A percentile compares a stretch with the other conserved stretches of the same genome.
Conservation (phyloP, 176 grass and related monocot genomes). For the Olyra latifolia region DNA sequence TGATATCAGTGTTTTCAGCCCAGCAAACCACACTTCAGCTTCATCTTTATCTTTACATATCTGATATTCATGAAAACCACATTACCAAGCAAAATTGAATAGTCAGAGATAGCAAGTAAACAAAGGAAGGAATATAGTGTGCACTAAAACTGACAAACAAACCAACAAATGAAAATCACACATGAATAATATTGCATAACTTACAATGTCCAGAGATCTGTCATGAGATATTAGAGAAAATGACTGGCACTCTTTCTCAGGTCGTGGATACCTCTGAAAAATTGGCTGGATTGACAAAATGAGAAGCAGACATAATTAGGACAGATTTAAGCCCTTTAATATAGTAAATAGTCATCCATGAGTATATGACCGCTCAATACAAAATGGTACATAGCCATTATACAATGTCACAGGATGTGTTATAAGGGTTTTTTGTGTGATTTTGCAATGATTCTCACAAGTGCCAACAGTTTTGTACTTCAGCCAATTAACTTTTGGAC, state of each 20-base stretch:
- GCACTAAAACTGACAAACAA: conserved; percentile 8
- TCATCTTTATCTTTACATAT: conserved; percentile 96
- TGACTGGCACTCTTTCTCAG: conserved; percentile 89
- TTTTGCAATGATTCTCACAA: background rate
- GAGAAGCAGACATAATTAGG: conserved; percentile 14
- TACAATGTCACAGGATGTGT: background rate
- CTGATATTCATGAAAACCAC: conserved; percentile 39
- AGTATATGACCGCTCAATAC: background rate
- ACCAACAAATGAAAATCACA: conserved; percentile 4
- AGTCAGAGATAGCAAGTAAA: background rate
- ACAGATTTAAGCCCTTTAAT: background rate
- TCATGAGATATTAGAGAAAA: conserved; percentile 83
- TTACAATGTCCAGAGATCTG: conserved; percentile 82
- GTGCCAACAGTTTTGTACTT: background rate
- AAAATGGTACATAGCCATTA: background rate
- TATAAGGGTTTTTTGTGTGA: background rate
- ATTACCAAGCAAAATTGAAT: background rate
- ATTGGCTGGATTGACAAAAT: conserved; percentile 55
- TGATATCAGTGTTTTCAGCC: conserved; percentile 80
- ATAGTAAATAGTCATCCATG: background rate
- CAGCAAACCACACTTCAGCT: conserved; percentile 93
- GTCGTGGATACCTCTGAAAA: conserved; percentile 84
- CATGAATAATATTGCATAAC: conserved; percentile 13
- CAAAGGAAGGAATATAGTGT: background rate
- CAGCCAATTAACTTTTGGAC: background rate